A percentile compares a stretch with the other conserved stretches of the same genome.
Conservation (phyloP, 73 alveolate species). For the Durusdinium trenchii region DNA sequence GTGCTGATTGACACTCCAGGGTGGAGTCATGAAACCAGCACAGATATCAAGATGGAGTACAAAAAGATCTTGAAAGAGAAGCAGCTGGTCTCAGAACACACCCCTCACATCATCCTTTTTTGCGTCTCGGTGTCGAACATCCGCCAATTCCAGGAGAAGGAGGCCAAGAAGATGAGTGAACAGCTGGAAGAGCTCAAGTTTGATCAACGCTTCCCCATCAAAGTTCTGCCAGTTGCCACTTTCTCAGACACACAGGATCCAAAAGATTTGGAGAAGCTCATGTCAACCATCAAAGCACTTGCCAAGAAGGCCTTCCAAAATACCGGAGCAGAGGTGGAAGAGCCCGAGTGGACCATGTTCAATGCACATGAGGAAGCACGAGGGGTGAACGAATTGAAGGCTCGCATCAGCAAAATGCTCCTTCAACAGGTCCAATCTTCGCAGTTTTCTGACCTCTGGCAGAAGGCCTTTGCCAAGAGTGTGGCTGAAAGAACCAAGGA, state of each 20-base stretch:
- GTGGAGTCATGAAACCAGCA: background rate
- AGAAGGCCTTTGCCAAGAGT: conserved; percentile 3
- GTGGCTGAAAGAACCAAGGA: background rate
- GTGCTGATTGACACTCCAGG: background rate
- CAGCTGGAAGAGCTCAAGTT: conserved; percentile 5
- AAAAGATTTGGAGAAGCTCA: background rate
- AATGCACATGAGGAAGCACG: background rate
- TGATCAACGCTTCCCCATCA: conserved; percentile 10
- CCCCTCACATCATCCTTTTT: conserved; percentile 10
- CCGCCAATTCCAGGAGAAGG: background rate
- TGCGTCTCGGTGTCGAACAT: conserved; percentile 8
- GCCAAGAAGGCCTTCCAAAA: background rate
- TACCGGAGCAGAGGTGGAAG: background rate
- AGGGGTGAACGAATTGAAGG: background rate
- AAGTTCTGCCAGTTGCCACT: background rate
- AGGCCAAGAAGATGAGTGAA: background rate
- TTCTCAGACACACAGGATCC: background rate
- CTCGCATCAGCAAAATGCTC: background rate
- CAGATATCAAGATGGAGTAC: background rate
- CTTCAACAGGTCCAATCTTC: background rate
- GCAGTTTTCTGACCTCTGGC: background rate
- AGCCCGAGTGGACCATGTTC: conserved; percentile 17
- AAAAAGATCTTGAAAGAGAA: background rate
- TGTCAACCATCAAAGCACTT: background rate
- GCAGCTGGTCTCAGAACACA: background rate